A percentile compares a stretch with the other conserved stretches of the same genome.
Evolutionary conservation across 768 basidiomycete species (phyloP).

Genomic region (Termitomyces eurrhizus): DNA sequence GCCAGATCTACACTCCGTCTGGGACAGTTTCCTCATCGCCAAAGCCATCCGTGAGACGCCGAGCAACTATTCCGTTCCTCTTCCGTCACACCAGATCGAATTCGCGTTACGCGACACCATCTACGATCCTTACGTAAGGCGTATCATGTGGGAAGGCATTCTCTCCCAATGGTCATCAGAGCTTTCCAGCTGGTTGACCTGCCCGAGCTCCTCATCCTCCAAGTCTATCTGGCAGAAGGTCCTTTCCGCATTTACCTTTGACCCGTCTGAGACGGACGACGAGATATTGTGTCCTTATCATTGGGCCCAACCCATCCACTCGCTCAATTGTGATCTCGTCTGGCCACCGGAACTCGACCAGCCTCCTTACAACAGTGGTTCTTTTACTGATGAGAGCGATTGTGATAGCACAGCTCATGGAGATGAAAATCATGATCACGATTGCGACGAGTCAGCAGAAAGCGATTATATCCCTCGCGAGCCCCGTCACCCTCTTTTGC

Average conservation of each 20-base stretch:
- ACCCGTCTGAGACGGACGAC: slow-evolving; percentile 41
- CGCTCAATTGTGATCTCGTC: slow-evolving; percentile 77
- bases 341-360: slow-evolving; percentile 73
- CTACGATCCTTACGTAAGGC: slow-evolving; percentile 85
- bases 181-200: slow-evolving; percentile 60
- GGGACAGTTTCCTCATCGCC: slow-evolving; percentile 82
- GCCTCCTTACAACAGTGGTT: slow-evolving; percentile 30
- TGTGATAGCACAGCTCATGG: neutral
- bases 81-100: slow-evolving; percentile 69
- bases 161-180: slow-evolving; percentile 63
- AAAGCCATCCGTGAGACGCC: slow-evolving; percentile 74
- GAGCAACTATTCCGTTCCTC: slow-evolving; percentile 70
- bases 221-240: slow-evolving; percentile 26
- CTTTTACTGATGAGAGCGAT: neutral
- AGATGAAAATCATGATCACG: slow-evolving; percentile 14
- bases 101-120: slow-evolving; percentile 67
- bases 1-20: slow-evolving; percentile 80
- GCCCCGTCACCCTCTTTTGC: slow-evolving; percentile 36
- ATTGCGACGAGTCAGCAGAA: slow-evolving; percentile 9
- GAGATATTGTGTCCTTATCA: slow-evolving; percentile 66
- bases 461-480: neutral
- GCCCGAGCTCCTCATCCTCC: slow-evolving; percentile 24
- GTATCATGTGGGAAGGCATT: slow-evolving; percentile 83
- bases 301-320: slow-evolving; percentile 73
- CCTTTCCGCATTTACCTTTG: slow-evolving; percentile 17